Evolutionary conservation across 1,284 basidiomycete genomes (phyloP).

Genomic region (Irpex rosettiformis): DNA sequence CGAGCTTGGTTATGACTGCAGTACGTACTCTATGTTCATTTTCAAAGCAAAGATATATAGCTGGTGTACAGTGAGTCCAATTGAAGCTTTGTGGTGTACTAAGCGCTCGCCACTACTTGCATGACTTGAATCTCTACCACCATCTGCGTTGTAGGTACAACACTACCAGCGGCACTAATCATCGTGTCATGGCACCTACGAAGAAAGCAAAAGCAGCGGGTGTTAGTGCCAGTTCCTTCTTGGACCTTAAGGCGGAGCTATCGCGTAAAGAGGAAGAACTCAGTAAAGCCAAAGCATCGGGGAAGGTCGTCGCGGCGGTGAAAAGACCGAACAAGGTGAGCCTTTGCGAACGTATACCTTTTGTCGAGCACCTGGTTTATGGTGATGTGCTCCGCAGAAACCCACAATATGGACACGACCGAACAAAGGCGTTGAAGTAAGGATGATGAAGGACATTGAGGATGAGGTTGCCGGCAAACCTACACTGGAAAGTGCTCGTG

Average conservation of each 20-base stretch:
- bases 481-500: constrained; percentile 67
- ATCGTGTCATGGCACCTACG: background rate
- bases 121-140: too few species aligned
- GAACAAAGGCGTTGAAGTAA: constrained; percentile 65
- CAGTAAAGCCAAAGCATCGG: constrained; percentile 53
- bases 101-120: background rate
- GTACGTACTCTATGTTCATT: too few species aligned
- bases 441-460: constrained; percentile 63
- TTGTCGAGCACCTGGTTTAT: background rate
- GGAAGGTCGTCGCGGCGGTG: constrained; percentile 52
- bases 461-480: constrained; percentile 60
- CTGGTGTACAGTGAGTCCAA: too few species aligned
- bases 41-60: too few species aligned
- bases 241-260: constrained; percentile 74
- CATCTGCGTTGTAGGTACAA: too few species aligned
- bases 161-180: background rate
- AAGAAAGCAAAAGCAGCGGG: constrained; percentile 64
- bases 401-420: constrained; percentile 65
- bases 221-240: constrained; percentile 67
- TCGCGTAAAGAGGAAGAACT: constrained; percentile 65
- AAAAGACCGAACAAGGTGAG: constrained; percentile 63
- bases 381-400: constrained; percentile 44
- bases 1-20: too few species aligned
- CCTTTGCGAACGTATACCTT: background rate
- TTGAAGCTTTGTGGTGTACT: too few species aligned